These are phyloP conservation scores for Amoeboaphelidium occidentale DNA, from an alignment of 371 early-diverging fungal species.

Conservation along the genomic window DNA sequence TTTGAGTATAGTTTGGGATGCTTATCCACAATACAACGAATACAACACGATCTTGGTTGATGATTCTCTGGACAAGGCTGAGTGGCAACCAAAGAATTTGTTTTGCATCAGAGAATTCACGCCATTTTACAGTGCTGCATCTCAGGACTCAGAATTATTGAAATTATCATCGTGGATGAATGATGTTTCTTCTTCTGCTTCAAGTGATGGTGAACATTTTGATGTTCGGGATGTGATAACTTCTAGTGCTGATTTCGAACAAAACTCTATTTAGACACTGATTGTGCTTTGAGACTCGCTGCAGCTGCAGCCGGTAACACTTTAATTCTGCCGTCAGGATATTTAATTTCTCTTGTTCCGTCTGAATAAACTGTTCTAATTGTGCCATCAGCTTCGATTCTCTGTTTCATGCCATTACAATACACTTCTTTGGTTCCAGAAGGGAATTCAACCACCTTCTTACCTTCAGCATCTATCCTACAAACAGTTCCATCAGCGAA, in stretches of 20 bases:
- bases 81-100: slow-evolving; percentile 31
- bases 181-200: no score
- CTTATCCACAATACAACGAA: slow-evolving; percentile 27
- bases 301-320: no score
- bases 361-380: not conserved
- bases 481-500: slow-evolving; percentile 4
- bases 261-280: no score
- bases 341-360: slow-evolving; percentile 1
- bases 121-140: no score
- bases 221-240: no score
- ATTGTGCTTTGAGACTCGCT: no score
- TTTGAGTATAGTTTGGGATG: no score
- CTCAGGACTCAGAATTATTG: no score
- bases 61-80: slow-evolving; percentile 32
- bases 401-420: not conserved
- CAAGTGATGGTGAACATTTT: no score
- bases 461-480: not conserved
- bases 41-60: slow-evolving; percentile 40
- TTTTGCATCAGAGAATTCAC: slow-evolving; percentile 22
- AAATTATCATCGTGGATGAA: no score
- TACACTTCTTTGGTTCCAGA: slow-evolving; percentile 4
- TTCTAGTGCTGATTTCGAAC: no score
- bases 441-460: slow-evolving; percentile 2
- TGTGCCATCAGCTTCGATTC: slow-evolving; percentile 1
- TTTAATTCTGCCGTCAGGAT: slow-evolving; percentile 2